These are phyloP conservation scores for Didymella keratinophila DNA, from an alignment of 2,329 filamentous ascomycete genomes.

Conservation along the genomic window DNA sequence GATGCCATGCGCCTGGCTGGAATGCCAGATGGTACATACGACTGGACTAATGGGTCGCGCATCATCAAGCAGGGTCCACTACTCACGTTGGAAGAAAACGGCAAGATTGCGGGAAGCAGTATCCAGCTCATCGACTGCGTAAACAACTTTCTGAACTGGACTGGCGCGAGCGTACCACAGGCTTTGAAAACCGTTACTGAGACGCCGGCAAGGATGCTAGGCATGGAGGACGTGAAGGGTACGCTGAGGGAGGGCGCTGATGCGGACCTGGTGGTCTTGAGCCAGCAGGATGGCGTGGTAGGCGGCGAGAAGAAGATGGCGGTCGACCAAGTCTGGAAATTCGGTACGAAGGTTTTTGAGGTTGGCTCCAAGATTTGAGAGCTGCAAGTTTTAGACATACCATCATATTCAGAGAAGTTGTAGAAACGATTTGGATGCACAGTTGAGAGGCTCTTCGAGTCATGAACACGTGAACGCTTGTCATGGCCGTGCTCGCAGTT, in stretches of 20 bases:
- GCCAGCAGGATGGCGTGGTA: slow-evolving; percentile 58
- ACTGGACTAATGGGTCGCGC: slow-evolving; percentile 78
- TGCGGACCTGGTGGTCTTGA: slow-evolving; percentile 70
- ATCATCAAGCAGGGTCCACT: slow-evolving; percentile 75
- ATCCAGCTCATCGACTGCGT: slow-evolving; percentile 82
- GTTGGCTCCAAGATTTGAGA: no score
- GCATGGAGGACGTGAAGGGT: slow-evolving; percentile 72
- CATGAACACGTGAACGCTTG: slow-evolving; percentile 19
- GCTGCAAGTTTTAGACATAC: no score
- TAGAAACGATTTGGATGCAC: no score
- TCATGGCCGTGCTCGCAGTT: slow-evolving; percentile 18
- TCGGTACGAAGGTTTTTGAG: slow-evolving; percentile 60
- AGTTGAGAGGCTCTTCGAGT: neutral
- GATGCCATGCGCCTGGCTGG: slow-evolving; percentile 91
- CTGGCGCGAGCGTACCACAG: slow-evolving; percentile 70
- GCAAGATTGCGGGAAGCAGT: slow-evolving; percentile 64
- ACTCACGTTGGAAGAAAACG: slow-evolving; percentile 77
- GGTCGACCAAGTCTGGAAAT: slow-evolving; percentile 83
- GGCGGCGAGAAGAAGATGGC: slow-evolving; percentile 62
- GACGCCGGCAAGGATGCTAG: slow-evolving; percentile 80
- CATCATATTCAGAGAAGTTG: no score
- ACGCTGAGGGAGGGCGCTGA: slow-evolving; percentile 56
- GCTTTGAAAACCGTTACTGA: slow-evolving; percentile 76
- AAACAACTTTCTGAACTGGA: slow-evolving; percentile 81
- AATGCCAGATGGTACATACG: slow-evolving; percentile 81